Percentiles rank a stretch among this genome's conserved stretches.
Conservation (phyloP, 495 filamentous ascomycete species). For the Talaromyces nanjingensis region DNA sequence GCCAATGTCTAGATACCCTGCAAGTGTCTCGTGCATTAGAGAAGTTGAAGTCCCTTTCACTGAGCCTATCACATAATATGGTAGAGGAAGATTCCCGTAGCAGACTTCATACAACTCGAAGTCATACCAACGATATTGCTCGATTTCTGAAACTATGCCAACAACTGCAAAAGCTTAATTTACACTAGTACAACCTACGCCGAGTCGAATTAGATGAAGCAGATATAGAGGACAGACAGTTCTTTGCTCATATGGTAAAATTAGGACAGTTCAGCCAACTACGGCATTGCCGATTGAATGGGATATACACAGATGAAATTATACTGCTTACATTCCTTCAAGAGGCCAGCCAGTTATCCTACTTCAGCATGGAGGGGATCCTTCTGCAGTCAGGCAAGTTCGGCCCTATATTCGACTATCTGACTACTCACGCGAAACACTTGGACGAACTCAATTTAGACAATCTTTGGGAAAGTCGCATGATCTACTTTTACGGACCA, state of each 20-base stretch:
- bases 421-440: background rate
- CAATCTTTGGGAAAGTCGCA: slow-evolving; percentile 2
- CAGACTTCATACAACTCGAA: background rate
- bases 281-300: background rate
- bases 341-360: background rate
- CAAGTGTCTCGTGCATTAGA: background rate
- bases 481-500: slow-evolving; percentile 1
- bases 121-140: background rate
- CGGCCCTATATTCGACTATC: background rate
- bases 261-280: background rate
- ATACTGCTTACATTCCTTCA: slow-evolving; percentile 2
- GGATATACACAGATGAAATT: slow-evolving; percentile 6
- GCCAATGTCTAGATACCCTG: background rate
- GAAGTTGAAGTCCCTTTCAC: background rate
- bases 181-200: slow-evolving; percentile 1
- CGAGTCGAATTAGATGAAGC: background rate
- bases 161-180: background rate
- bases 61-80: slow-evolving; percentile 3
- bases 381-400: slow-evolving; percentile 1
- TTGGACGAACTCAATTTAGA: background rate
- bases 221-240: background rate
- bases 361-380: background rate
- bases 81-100: background rate
- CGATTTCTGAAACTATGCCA: slow-evolving; percentile 3
- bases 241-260: background rate